Base-by-base conservation (phyloP, 345 rosid species). In the Rhodomyrtus tomentosa region DNA sequence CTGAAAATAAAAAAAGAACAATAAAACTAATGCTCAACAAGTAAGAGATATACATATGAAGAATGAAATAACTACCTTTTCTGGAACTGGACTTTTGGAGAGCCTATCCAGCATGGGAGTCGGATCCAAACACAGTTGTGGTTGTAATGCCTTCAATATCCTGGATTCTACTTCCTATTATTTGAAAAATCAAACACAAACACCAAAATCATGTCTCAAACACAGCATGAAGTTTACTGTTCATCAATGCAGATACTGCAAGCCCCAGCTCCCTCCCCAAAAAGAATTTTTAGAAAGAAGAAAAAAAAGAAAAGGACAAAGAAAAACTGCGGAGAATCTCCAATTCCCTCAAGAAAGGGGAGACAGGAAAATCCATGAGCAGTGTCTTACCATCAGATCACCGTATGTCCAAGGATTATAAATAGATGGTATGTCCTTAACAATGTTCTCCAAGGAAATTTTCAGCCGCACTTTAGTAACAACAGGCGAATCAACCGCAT, bases 331-430 rank as follows among this genome's bases (percentile, higher is more conserved):
- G 2, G 25, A 55, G 16, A 52, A 12, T 80, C 32, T 16, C 20
- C 29, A 54, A 42, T 80, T 74, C 84, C 80, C 73, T 84, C 45
- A 50, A 83, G 49, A 38, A 29, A 48, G 72, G 56, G 81, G 45
- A 36, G 56, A 15, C 25, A 74, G 80, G 82, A 55, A 74, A 80
- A 81, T 72, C 51, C 80, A 82, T 84, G 38, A 52, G 72, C 50
- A n/a, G 25, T 54, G 49, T 22, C 84, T 90, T 90, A 94, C 99
- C 99, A 98, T 96, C 87, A 96, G 90, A 90, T 98, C 98, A 88
- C 98, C 98, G 68, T 98, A 98, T 12, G 95, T 96, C 99, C 99
- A 98, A 83, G 99, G 90, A 85, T 87, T 92, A 89, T 92, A 92
- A 83, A 93, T 90, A 87, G 89, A 82, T 12, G 98, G 98, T 85